phyloP scores from a whole-genome alignment of 805 yeast genomes.

The Cyberlindnera japonica region DNA sequence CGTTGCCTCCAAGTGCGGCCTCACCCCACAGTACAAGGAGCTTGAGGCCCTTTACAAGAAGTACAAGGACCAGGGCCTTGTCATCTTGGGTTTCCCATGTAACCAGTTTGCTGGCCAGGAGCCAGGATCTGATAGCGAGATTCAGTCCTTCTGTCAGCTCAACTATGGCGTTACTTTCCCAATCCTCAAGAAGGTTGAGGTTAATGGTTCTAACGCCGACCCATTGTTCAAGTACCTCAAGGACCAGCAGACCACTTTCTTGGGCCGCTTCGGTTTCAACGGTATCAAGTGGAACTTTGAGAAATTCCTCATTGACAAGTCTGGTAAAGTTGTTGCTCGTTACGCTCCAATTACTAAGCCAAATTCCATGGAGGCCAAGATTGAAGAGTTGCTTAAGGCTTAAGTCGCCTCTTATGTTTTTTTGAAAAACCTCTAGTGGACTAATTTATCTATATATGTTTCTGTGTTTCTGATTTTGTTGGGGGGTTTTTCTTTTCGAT shows the following conservation, averaged over 20 bases:
- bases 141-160: conserved; percentile 66
- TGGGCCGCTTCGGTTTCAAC: conserved; percentile 51
- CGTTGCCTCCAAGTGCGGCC: conserved; percentile 85
- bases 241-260: conserved; percentile 49
- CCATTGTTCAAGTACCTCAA: conserved; percentile 81
- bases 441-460: neutral
- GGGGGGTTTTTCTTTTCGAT: too few relatives aligned
- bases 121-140: conserved; percentile 66
- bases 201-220: conserved; percentile 79
- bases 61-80: conserved; percentile 63
- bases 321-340: conserved; percentile 64
- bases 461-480: too few relatives aligned
- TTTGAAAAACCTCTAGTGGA: too few relatives aligned
- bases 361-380: conserved; percentile 47
- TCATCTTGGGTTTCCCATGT: conserved; percentile 82
- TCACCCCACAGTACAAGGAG: conserved; percentile 76
- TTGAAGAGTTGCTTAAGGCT: conserved; percentile 51
- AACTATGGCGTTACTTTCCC: conserved; percentile 94
- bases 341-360: conserved; percentile 72
- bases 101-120: conserved; percentile 85
- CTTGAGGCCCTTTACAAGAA: conserved; percentile 66
- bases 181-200: conserved; percentile 78
- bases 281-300: conserved; percentile 81
- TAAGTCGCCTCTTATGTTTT: too few relatives aligned
- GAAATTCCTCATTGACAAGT: conserved; percentile 57